A percentile compares a stretch with the other conserved stretches of the same genome.
Conservation (phyloP, 345 rosid species). For the Pistacia vera region DNA sequence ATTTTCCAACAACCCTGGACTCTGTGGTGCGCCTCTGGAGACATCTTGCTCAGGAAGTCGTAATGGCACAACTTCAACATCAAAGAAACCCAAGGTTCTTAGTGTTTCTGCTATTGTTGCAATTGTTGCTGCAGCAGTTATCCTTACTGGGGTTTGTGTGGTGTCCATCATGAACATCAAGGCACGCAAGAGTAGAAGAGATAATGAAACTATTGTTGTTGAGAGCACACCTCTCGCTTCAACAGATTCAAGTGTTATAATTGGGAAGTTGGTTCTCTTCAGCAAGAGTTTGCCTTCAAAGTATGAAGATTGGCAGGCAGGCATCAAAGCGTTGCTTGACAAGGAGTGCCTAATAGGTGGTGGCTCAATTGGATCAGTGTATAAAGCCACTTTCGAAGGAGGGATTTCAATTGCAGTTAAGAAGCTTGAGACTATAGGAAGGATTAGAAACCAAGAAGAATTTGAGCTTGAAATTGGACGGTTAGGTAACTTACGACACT, state of each 20-base stretch:
- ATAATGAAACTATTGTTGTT: slow-evolving; percentile 45
- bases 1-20: slow-evolving; percentile 68
- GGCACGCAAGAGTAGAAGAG: slow-evolving; percentile 59
- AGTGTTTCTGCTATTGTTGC: slow-evolving; percentile 79
- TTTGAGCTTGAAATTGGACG: slow-evolving; percentile 88
- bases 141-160: slow-evolving; percentile 79
- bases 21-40: slow-evolving; percentile 78
- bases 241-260: slow-evolving; percentile 66
- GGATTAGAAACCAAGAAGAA: slow-evolving; percentile 89
- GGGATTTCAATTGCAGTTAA: slow-evolving; percentile 92
- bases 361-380: slow-evolving; percentile 90
- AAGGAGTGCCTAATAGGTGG: slow-evolving; percentile 84
- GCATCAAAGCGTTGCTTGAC: slow-evolving; percentile 87
- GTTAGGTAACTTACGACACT: slow-evolving; percentile 72
- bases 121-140: slow-evolving; percentile 83
- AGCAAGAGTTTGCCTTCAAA: slow-evolving; percentile 91
- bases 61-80: slow-evolving; percentile 27
- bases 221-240: slow-evolving; percentile 85
- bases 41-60: slow-evolving; percentile 51
- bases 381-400: slow-evolving; percentile 79
- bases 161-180: slow-evolving; percentile 79
- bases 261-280: slow-evolving; percentile 90
- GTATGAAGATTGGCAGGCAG: slow-evolving; percentile 97
- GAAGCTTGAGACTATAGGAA: slow-evolving; percentile 85
- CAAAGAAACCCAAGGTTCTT: slow-evolving; percentile 51